These are phyloP conservation scores for Talaromyces sp. DNA, from an alignment of 2,329 filamentous ascomycete genomes.

Conservation along the genomic window DNA sequence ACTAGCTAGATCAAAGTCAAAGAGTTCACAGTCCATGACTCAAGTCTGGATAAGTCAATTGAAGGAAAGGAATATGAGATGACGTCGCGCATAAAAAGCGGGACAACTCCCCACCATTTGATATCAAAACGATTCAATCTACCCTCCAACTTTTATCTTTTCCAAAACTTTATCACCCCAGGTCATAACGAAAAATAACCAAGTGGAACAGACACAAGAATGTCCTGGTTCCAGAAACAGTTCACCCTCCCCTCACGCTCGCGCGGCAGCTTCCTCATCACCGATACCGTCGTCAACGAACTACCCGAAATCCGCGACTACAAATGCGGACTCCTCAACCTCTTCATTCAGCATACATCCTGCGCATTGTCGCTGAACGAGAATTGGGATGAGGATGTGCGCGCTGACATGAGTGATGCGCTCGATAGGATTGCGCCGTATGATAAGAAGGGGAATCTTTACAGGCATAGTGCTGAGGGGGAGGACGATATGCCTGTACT, in stretches of 20 bases:
- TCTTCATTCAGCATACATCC: slow-evolving; percentile 94
- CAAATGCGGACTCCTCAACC: slow-evolving; percentile 78
- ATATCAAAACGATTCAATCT: neutral
- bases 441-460: slow-evolving; percentile 70
- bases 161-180: neutral
- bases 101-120: neutral
- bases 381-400: slow-evolving; percentile 83
- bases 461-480: slow-evolving; percentile 84
- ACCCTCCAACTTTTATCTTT: neutral
- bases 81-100: neutral
- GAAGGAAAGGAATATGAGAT: neutral
- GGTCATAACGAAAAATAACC: neutral
- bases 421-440: slow-evolving; percentile 85
- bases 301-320: slow-evolving; percentile 78
- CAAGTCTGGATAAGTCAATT: neutral
- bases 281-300: slow-evolving; percentile 64
- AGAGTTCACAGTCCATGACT: neutral
- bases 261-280: slow-evolving; percentile 86
- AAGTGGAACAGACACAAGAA: slow-evolving; percentile 39
- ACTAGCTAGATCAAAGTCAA: neutral
- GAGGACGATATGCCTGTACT: slow-evolving; percentile 84
- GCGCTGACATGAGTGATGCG: slow-evolving; percentile 88
- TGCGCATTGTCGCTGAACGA: slow-evolving; percentile 91
- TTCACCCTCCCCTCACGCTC: slow-evolving; percentile 72
- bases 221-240: slow-evolving; percentile 80